A percentile compares a stretch with the other conserved stretches of the same genome.
Evolutionary conservation across 2,329 filamentous ascomycete species (phyloP).

Genomic region (Arthrinium phaeospermum): DNA sequence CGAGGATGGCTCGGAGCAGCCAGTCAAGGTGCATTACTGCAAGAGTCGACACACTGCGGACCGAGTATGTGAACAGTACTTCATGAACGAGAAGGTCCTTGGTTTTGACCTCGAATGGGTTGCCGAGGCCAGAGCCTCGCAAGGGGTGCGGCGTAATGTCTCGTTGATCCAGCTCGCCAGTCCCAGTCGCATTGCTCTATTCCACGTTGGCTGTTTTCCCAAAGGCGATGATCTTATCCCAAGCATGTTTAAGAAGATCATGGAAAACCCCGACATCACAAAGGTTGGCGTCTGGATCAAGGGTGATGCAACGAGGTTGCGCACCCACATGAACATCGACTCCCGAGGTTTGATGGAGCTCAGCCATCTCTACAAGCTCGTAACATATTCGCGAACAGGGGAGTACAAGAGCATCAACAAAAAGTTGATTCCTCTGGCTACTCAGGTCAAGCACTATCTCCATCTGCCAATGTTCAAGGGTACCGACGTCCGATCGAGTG

Average conservation of each 20-base stretch:
- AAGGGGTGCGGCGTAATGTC: conserved; percentile 69
- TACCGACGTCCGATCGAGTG: conserved; percentile 68
- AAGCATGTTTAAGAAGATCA: conserved; percentile 71
- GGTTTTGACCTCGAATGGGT: conserved; percentile 93
- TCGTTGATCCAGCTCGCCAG: conserved; percentile 85
- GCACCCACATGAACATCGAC: conserved; percentile 68
- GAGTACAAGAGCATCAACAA: conserved; percentile 68
- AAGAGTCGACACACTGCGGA: conserved; percentile 71
- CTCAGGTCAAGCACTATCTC: conserved; percentile 73
- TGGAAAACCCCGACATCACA: conserved; percentile 71
- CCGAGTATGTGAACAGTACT: conserved; percentile 65
- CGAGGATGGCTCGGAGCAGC: conserved; percentile 49
- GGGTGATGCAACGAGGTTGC: conserved; percentile 72
- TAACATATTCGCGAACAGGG: conserved; percentile 66
- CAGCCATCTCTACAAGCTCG: conserved; percentile 79
- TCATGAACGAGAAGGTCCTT: conserved; percentile 72
- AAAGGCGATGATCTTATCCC: conserved; percentile 65
- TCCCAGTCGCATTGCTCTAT: conserved; percentile 76
- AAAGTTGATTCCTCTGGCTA: conserved; percentile 67
- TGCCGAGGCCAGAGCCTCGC: conserved; percentile 49
- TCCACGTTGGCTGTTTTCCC: conserved; percentile 75
- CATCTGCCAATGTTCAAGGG: conserved; percentile 79
- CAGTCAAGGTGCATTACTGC: conserved; percentile 80
- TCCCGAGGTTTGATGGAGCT: conserved; percentile 77
- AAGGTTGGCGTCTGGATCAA: conserved; percentile 82